phyloP scores from a whole-genome alignment of 2,329 filamentous ascomycete species.

The Stromatinia cepivora region DNA sequence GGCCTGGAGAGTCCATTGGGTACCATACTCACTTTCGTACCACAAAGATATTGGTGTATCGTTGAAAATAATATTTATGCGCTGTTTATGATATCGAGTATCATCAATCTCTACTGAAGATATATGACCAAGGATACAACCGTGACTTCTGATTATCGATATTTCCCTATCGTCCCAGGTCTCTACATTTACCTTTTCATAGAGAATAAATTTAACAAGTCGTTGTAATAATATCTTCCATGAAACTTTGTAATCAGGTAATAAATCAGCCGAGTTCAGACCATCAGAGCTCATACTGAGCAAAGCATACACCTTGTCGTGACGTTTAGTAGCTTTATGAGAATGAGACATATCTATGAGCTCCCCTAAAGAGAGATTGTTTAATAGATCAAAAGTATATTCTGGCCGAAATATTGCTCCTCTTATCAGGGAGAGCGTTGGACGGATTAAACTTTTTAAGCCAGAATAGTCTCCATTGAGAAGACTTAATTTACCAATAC shows the following conservation, averaged over 20 bases:
- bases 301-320: background rate
- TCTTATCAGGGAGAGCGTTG: no score
- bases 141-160: accelerated
- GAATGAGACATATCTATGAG: background rate
- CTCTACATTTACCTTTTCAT: accelerated
- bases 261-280: background rate
- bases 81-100: no score
- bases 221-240: background rate
- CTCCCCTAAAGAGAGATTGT: background rate
- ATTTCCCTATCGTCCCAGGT: accelerated
- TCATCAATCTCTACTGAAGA: accelerated
- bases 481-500: no score
- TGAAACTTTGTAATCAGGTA: background rate
- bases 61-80: accelerated
- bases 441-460: no score
- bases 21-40: no score
- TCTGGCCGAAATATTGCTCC: no score
- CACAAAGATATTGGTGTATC: accelerated
- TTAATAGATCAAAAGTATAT: no score
- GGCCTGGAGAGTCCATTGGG: background rate
- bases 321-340: accelerated
- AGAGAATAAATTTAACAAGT: background rate
- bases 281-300: background rate
- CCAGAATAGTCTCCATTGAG: no score
- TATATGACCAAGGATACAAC: background rate